Percentiles rank a stretch among this genome's conserved stretches.
phyloP scores from a whole-genome alignment of 2,329 filamentous ascomycete species.

The Aspergillus awamori region DNA sequence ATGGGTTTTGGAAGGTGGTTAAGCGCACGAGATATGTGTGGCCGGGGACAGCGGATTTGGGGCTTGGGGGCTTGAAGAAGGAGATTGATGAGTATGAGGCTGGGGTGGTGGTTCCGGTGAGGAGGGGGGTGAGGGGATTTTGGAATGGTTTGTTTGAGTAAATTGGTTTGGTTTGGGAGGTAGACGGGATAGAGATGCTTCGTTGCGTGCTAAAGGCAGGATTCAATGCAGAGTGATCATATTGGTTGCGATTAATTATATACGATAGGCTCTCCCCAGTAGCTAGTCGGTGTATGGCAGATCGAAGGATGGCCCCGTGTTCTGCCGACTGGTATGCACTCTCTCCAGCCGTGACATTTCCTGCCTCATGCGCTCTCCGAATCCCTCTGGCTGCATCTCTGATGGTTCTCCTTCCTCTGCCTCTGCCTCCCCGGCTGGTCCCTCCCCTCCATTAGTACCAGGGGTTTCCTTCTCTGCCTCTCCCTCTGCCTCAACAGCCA shows the following conservation, averaged over 20 bases:
- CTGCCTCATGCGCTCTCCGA: background rate
- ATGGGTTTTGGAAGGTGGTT: slow-evolving; percentile 67
- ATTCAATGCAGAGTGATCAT: background rate
- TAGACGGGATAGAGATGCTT: background rate
- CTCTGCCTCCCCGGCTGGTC: background rate
- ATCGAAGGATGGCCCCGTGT: slow-evolving; percentile 7
- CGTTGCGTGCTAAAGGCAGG: background rate
- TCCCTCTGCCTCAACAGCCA: background rate
- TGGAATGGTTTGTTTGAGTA: slow-evolving; percentile 17
- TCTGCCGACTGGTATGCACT: background rate
- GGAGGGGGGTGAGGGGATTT: background rate
- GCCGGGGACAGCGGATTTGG: slow-evolving; percentile 61
- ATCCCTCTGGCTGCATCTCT: background rate
- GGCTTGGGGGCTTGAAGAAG: slow-evolving; percentile 23
- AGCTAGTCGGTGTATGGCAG: slow-evolving; percentile 3
- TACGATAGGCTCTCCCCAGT: too few species aligned
- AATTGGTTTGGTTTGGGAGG: background rate
- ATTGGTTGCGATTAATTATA: background rate
- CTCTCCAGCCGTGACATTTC: slow-evolving; percentile 6
- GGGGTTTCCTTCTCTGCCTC: background rate
- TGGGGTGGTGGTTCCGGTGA: background rate
- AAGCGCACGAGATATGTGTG: slow-evolving; percentile 61
- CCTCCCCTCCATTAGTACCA: background rate
- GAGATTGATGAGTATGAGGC: slow-evolving; percentile 34
- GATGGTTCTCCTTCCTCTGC: background rate